Evolutionary conservation across 2,329 filamentous ascomycete species (phyloP), one percentile per base, ranked within the genome.

Genomic region (Penicillium sp.): DNA sequence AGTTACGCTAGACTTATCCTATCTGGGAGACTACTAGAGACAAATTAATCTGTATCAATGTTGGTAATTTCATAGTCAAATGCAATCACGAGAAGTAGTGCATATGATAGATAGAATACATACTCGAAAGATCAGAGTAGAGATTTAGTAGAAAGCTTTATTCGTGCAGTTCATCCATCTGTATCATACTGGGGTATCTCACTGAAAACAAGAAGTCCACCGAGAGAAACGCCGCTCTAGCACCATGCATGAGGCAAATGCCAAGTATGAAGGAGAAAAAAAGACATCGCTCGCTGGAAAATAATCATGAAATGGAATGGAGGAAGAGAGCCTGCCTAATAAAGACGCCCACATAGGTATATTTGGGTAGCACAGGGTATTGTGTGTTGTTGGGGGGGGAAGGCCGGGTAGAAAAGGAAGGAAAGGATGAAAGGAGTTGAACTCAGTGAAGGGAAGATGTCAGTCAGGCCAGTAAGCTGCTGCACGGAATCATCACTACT

Each of bases 401-500:
- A 26, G 26, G 3, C 26, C 5, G 9, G 9, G 45, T 21, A 21
- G 2, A 47, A 47, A 2, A 51, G n/a, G 21, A 45, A 15, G 31
- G 23, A 48, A n/a, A 38, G 29, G 51, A 4, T 45, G 23, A 3
- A 57, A 21, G 7, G 21, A 55, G 19, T 19, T n/a, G 11, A 6
- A n/a, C 11, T 13, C 21, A n/a, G 23, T 30, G 13, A 47, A 15
- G 9, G n/a, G 19, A 49, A 17, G 13, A 19, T 15, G 31, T 7
- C 7, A 21, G 11, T 49, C 23, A 6, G 31, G 41, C 21, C 23
- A 31, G 56, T 38, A 53, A 41, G 38, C 29, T 19, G 9, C 13
- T 45, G 45, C 38, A 46, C 26, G 21, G 23, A 29, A 58, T 51
- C 35, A 58, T 58, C 35, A 58, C 56, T 58, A 58, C 56, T 58